These are phyloP conservation scores for Plenodomus biglobosus DNA, from an alignment of 2,329 filamentous ascomycete species.

Conservation along the genomic window DNA sequence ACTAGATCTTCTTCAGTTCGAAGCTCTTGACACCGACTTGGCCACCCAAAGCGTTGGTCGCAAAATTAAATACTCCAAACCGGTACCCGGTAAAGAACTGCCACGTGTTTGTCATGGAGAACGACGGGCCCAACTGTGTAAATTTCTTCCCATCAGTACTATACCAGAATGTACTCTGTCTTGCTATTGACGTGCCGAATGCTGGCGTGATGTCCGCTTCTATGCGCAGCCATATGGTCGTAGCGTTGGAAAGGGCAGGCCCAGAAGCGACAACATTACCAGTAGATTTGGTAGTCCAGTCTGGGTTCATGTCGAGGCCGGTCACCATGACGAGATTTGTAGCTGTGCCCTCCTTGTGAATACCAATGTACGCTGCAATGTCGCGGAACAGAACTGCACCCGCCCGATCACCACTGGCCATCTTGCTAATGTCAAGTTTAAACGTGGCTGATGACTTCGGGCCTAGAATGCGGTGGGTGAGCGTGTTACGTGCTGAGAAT, in stretches of 20 bases:
- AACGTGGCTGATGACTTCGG: slow-evolving; percentile 53
- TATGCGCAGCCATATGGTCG: slow-evolving; percentile 38
- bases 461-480: slow-evolving; percentile 48
- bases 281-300: slow-evolving; percentile 38
- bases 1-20: no score
- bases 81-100: slow-evolving; percentile 46
- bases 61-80: slow-evolving; percentile 45
- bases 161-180: slow-evolving; percentile 40
- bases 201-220: slow-evolving; percentile 43
- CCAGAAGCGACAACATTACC: slow-evolving; percentile 33
- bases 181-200: slow-evolving; percentile 24
- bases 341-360: slow-evolving; percentile 46
- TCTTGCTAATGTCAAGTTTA: slow-evolving; percentile 51
- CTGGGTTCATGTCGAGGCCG: slow-evolving; percentile 44
- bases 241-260: slow-evolving; percentile 16
- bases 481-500: slow-evolving; percentile 46
- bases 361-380: slow-evolving; percentile 55
- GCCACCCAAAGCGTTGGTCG: slow-evolving; percentile 40
- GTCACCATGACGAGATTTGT: slow-evolving; percentile 43
- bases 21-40: slow-evolving; percentile 29
- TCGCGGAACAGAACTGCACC: slow-evolving; percentile 59
- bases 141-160: slow-evolving; percentile 41
- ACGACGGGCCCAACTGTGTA: slow-evolving; percentile 33
- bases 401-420: slow-evolving; percentile 56
- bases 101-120: slow-evolving; percentile 41